Evolutionary conservation across 441 rosid species (phyloP), one percentile per base, ranked within the genome.

Genomic region (Croton setiger): DNA sequence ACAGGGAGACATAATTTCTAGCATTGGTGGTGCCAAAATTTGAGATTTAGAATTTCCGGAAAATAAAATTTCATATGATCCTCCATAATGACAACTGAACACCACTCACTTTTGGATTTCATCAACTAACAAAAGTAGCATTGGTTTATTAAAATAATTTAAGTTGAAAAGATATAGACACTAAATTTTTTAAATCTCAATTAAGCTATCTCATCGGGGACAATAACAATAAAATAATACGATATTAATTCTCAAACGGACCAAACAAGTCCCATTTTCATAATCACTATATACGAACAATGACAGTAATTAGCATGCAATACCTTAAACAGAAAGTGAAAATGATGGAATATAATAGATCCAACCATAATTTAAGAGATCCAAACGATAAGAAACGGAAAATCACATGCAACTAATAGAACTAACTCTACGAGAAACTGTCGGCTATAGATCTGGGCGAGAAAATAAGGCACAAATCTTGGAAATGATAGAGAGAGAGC

Each of bases 341-440:
- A 45, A 63, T 27, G n/a, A 27, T 15, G 14, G 31, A 31, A 64
- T 49, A 17, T 51, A 3, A 52, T 27, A 64, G 59, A 64, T 49
- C 58, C 47, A 64, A 64, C 13, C 35, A 3, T 49, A 49, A 51
- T 51, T 31, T 64, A 36, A 55, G n/a, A 31, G 52, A 47, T 23
- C 54, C 1, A 49, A 49, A 13, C 21, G 43, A 45, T 3, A 63
- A 27, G 45, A 36, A n/a, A 60, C 5, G 3, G 60, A 60, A 20
- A n/a, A 44, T 44, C 36, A 23, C 52, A 21, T 43, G 11, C 33
- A 41, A 43, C 64, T 12, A 21, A 61, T 27, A 20, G 11, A 53
- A 31, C 7, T 10, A 53, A 31, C 7, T 43, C 4, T 43, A 9
- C 14, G 8, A 60, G 37, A 41, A 18, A 18, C 15, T 47, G 52